These are phyloP conservation scores for Zalaria obscura DNA, from an alignment of 2,329 filamentous ascomycete genomes.

Conservation along the genomic window DNA sequence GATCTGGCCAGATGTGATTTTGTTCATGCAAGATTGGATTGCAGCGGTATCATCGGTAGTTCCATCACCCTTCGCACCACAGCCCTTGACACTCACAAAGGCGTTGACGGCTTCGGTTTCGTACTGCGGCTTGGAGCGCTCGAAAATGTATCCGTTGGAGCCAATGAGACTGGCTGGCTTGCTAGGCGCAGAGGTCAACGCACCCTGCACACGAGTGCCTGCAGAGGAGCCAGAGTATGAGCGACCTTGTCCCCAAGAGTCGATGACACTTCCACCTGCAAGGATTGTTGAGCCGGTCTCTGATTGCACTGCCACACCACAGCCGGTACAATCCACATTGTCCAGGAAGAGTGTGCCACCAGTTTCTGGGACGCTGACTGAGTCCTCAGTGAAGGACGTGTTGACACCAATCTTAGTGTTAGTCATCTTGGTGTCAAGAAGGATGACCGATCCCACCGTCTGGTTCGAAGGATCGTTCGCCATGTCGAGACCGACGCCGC, in stretches of 20 bases:
- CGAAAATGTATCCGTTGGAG: conserved; percentile 55
- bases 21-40: conserved; percentile 66
- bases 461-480: conserved; percentile 37
- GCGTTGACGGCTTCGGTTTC: conserved; percentile 47
- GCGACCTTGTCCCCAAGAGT: conserved; percentile 68
- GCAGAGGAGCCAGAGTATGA: conserved; percentile 42
- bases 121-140: conserved; percentile 83
- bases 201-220: conserved; percentile 42
- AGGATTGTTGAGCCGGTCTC: conserved; percentile 48
- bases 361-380: conserved; percentile 45
- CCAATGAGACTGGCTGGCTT: conserved; percentile 58
- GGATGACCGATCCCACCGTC: conserved; percentile 71
- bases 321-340: conserved; percentile 62
- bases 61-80: conserved; percentile 78
- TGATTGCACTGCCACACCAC: conserved; percentile 46
- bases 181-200: conserved; percentile 27
- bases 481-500: conserved; percentile 34
- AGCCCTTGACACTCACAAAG: conserved; percentile 70
- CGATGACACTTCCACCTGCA: conserved; percentile 52
- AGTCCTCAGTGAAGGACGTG: conserved; percentile 58
- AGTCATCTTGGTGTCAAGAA: conserved; percentile 67
- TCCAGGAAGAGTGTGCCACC: conserved; percentile 76
- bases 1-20: conserved; percentile 41
- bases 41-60: conserved; percentile 72
- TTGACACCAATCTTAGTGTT: conserved; percentile 65